Evolutionary conservation across 768 basidiomycete species (phyloP).

Genomic region (Trametes sanguinea): DNA sequence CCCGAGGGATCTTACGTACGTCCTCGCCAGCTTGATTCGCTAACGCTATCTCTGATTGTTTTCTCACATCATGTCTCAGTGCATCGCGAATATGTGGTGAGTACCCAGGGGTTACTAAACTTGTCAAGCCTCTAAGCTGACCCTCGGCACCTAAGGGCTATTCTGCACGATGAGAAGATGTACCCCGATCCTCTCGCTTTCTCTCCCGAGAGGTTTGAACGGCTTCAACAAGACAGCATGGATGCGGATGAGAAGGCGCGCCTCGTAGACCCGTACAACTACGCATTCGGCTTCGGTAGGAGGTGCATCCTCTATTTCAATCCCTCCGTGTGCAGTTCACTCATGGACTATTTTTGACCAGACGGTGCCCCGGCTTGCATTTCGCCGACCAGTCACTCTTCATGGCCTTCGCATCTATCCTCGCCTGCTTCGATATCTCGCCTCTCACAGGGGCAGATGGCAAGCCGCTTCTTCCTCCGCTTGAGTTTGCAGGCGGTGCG

Average conservation of each 20-base stretch:
- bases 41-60: neutral
- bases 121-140: neutral
- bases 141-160: slow-evolving; percentile 1
- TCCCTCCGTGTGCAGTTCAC: no score
- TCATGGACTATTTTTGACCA: neutral
- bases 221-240: neutral
- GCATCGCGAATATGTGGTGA: slow-evolving; percentile 17
- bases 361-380: slow-evolving; percentile 26
- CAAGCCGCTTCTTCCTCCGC: neutral
- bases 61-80: neutral
- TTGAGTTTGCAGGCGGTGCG: slow-evolving; percentile 4
- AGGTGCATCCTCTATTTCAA: neutral
- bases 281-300: slow-evolving; percentile 23
- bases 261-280: slow-evolving; percentile 4
- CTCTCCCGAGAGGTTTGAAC: slow-evolving; percentile 14
- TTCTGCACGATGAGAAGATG: slow-evolving; percentile 17
- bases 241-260: neutral
- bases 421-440: slow-evolving; percentile 25
- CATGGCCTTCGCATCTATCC: slow-evolving; percentile 18
- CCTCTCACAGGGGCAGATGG: slow-evolving; percentile 15
- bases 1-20: slow-evolving; percentile 14
- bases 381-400: slow-evolving; percentile 26
- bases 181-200: slow-evolving; percentile 15
- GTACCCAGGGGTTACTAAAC: neutral
- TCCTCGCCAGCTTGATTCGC: neutral